A percentile compares a stretch with the other conserved stretches of the same genome.
Evolutionary conservation across 192 early-diverging fungal species (phyloP).

Genomic region (Cladochytrium replicatum): DNA sequence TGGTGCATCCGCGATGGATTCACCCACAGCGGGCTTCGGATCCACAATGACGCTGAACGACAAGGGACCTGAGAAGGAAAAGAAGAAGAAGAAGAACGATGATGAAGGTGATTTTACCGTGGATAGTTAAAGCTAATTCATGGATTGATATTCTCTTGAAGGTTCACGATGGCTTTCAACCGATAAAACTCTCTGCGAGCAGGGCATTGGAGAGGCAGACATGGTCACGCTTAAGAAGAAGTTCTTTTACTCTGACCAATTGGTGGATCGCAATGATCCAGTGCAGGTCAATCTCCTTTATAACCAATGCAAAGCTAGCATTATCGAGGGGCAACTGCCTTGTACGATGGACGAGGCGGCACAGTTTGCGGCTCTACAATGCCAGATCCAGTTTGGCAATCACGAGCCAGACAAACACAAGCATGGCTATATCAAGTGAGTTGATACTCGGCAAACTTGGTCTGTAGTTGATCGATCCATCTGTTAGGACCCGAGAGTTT

Average conservation of each 20-base stretch:
- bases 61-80: constrained; percentile 14
- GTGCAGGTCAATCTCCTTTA: constrained; percentile 50
- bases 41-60: constrained; percentile 2
- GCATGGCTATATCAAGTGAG: constrained; percentile 35
- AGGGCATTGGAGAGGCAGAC: constrained; percentile 36
- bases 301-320: constrained; percentile 42
- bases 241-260: constrained; percentile 52
- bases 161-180: constrained; percentile 42
- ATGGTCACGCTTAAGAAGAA: constrained; percentile 49
- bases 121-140: not conserved
- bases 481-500: constrained; percentile 31
- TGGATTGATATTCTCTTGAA: constrained; percentile 6
- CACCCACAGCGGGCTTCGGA: not conserved
- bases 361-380: constrained; percentile 45
- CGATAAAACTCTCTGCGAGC: constrained; percentile 41
- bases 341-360: constrained; percentile 45
- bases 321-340: constrained; percentile 39
- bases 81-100: constrained; percentile 11
- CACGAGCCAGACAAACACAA: constrained; percentile 48
- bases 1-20: not conserved
- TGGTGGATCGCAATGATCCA: constrained; percentile 47
- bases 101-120: constrained; percentile 10
- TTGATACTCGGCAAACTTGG: not conserved
- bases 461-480: not conserved
- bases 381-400: constrained; percentile 45